Percentiles rank a stretch among this genome's conserved stretches.
These are phyloP conservation scores for Metschnikowia cubensis DNA, from an alignment of 805 yeast species.

Conservation along the genomic window DNA sequence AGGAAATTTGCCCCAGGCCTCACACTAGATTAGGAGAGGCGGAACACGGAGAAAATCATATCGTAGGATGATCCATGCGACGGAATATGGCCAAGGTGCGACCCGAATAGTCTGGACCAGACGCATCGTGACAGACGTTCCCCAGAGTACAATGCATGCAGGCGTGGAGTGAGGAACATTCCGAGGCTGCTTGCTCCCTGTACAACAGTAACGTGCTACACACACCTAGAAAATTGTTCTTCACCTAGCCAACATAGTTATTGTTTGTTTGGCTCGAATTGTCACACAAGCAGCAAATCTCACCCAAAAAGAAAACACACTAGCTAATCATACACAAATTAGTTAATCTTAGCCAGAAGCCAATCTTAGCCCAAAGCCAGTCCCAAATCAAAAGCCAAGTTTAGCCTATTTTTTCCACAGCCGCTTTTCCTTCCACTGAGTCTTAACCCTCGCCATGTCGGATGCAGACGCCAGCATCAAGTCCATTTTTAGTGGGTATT, in stretches of 20 bases:
- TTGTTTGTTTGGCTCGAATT: neutral
- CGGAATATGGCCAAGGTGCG: neutral
- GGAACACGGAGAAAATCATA: too few relatives aligned
- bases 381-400: neutral
- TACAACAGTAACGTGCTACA: neutral
- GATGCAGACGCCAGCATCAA: constrained; percentile 42
- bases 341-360: too few relatives aligned
- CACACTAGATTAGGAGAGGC: neutral
- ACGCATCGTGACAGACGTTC: neutral
- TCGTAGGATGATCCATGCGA: neutral
- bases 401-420: neutral
- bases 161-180: neutral
- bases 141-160: neutral
- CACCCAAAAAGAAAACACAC: too few relatives aligned
- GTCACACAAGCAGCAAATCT: too few relatives aligned
- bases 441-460: constrained; percentile 23
- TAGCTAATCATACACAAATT: too few relatives aligned
- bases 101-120: neutral
- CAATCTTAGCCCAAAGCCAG: neutral
- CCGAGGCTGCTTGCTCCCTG: constrained; percentile 1
- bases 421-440: neutral
- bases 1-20: neutral
- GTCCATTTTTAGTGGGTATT: constrained; percentile 35
- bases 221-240: neutral
- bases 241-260: neutral